Evolutionary conservation across 2,329 filamentous ascomycete species (phyloP), one percentile per base, ranked within the genome.

Genomic region (Botrytis tulipae): DNA sequence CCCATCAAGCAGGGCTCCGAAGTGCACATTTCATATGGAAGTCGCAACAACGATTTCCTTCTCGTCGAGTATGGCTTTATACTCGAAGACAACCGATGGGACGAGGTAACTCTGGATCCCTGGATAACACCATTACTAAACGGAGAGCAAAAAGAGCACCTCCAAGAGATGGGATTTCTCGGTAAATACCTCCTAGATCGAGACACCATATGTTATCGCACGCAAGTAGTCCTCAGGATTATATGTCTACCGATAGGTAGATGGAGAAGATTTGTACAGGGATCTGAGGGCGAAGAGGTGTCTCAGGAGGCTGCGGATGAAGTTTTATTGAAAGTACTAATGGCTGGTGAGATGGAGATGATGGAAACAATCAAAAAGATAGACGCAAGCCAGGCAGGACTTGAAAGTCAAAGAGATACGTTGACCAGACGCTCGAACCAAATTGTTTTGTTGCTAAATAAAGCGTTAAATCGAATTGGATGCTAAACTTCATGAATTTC

Each of bases 11-110:
- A 81, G 3, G 90, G 89, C 14, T 88, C 92, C 32, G 92, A 94
- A 82, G 83, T 95, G 1, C 88, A 87, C 74, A 88, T 92, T 40
- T 89, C 87, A 42, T 95, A 95, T 78, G 92, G 92, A 4, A 81
- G 85, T 1, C 92, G 94, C 80, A 86, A 86, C 42, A 93, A 93
- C 75, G 92, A 94, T 79, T 92, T 92, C 76, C 82, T 94, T 29
- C 85, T 94, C 3, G 86, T 88, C 0, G 92, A 94, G 81, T 95
- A 83, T 74, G 82, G 82, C 0, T 83, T 83, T 62, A 78, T 82
- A 22, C 74, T 83, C 16, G 72, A 76, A 2, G 72, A 72, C 7
- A 81, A 82, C 68, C 69, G 70, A 32, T 80, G 76, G 76, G 81
- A 82, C 70, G 76, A 80, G 68, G 70, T 81, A 18, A 63, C 69